Base-by-base conservation (phyloP, 805 yeast genomes). In the Barnettozyma vustinii region DNA sequence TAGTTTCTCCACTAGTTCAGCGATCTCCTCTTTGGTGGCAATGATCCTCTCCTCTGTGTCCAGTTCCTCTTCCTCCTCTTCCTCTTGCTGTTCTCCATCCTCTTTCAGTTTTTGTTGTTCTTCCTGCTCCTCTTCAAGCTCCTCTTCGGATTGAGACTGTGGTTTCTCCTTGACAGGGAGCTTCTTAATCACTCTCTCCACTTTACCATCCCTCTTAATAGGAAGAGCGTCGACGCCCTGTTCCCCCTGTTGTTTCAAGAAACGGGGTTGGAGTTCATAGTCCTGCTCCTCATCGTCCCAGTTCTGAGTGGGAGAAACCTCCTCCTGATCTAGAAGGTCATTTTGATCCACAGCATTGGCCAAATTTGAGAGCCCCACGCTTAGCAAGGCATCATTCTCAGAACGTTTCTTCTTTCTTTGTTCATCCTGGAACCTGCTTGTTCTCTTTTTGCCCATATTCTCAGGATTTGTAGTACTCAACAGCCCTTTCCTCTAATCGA, bases 201-300 rank as follows among this genome's bases (percentile, higher is more conserved):
- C 72, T 46, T 72, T 75, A 47, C 96, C 97, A 53, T 81, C 87
- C 15, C 75, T 73, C 58, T 84, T 86, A 47, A 91, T 87, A 1
- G 98, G 98, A 48, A 92, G 73, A 10, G 85, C 83, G 61, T 87
- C 96, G 5, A 76, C 74, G 19, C 61, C 69, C 4, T 71, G 73
- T 5, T 70, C 72, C 6, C 71, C 74, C 12, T 67, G 68, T 10
- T 67, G 68, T 12, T 71, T 67, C 54, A 80, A 66, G 3, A 65
- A 58, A 64, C 98, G 76, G 1, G 97, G 96, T 48, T 63, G 68
- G 55, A 73, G 66, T 62, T 91, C 98, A 58, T 88, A 90, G 48
- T 80, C 91, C 59, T 82, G 87, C 58, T 87, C 95, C 50, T 78
- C 83, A 49, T 84, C 76, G n/a, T 82, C 88, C 84, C 83, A 80